Percentiles rank a stretch among this genome's conserved stretches.
Conservation (phyloP, 108 stramenopile genomes). For the Cyclotella atomus region DNA sequence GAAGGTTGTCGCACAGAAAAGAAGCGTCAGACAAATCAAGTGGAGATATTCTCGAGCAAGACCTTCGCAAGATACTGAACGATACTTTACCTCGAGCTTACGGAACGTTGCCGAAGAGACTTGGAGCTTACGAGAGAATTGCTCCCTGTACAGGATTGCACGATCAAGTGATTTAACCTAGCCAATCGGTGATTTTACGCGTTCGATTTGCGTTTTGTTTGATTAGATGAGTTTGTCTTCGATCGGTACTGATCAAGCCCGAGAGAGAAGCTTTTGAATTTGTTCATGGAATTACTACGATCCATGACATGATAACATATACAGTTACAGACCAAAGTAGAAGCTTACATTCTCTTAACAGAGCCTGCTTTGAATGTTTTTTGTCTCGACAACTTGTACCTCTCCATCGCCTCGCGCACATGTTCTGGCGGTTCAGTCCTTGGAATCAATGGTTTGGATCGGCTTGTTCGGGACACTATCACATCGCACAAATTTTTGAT, state of each 20-base stretch:
- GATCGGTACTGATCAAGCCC: too few relatives aligned
- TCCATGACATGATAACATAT: too few relatives aligned
- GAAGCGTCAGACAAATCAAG: constrained; percentile 22
- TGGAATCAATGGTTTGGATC: not conserved
- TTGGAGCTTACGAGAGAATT: constrained; percentile 30
- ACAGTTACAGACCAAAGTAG: too few relatives aligned
- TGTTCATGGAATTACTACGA: too few relatives aligned
- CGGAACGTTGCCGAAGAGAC: constrained; percentile 36
- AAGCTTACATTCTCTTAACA: too few relatives aligned
- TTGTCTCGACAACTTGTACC: constrained; percentile 13
- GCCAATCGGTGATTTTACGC: not conserved
- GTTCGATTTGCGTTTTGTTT: too few relatives aligned
- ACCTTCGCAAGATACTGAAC: constrained; percentile 31
- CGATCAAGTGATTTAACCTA: not conserved
- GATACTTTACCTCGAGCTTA: constrained; percentile 32
- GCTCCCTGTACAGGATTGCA: constrained; percentile 3
- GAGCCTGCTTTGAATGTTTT: not conserved
- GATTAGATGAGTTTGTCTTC: too few relatives aligned
- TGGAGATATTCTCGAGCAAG: constrained; percentile 39
- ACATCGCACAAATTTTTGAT: not conserved
- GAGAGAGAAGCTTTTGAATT: too few relatives aligned
- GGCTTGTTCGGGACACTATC: not conserved
- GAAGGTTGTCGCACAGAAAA: constrained; percentile 47
- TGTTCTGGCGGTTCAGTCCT: constrained; percentile 23
- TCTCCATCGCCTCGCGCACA: constrained; percentile 30